Evolutionary conservation across 139 green algal genomes (phyloP).

Genomic region (Monoraphidium neglectum): DNA sequence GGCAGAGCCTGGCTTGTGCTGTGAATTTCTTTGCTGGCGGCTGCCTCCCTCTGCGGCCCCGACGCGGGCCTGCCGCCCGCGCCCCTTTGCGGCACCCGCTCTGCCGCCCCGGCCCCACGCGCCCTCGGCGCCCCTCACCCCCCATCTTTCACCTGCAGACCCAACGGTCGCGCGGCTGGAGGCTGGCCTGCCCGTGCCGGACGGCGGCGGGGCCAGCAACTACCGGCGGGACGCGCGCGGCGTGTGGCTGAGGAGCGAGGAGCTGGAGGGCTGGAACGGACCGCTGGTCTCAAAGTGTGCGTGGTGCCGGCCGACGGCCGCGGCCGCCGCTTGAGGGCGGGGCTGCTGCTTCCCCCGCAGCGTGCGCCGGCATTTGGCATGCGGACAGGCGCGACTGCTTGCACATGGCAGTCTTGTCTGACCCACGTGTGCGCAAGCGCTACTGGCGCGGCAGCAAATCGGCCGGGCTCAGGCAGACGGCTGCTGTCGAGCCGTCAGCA

Average conservation of each 20-base stretch:
- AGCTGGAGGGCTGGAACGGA: not conserved
- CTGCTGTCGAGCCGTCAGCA: slow-evolving; percentile 6
- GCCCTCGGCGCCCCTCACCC: too few species aligned
- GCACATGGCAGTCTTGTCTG: too few species aligned
- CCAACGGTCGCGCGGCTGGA: slow-evolving; percentile 10
- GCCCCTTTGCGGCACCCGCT: not conserved
- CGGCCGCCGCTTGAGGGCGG: too few species aligned
- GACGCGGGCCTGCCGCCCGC: not conserved
- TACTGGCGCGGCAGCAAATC: not conserved
- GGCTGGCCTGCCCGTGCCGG: not conserved
- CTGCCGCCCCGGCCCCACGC: not conserved
- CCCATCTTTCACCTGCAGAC: not conserved
- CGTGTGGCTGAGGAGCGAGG: slow-evolving; percentile 3
- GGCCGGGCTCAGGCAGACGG: not conserved
- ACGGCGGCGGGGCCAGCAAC: not conserved
- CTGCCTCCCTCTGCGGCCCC: not conserved
- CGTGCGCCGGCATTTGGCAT: too few species aligned
- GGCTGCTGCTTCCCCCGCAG: too few species aligned
- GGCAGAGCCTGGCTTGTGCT: not conserved
- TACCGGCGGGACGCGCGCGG: slow-evolving; percentile 9
- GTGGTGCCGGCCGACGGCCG: too few species aligned
- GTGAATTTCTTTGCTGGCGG: not conserved
- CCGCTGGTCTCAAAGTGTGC: not conserved
- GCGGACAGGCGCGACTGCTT: too few species aligned
- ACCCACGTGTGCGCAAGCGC: too few species aligned